Conservation (phyloP, 2,329 filamentous ascomycete genomes). For the Trichoderma guizhouense region DNA sequence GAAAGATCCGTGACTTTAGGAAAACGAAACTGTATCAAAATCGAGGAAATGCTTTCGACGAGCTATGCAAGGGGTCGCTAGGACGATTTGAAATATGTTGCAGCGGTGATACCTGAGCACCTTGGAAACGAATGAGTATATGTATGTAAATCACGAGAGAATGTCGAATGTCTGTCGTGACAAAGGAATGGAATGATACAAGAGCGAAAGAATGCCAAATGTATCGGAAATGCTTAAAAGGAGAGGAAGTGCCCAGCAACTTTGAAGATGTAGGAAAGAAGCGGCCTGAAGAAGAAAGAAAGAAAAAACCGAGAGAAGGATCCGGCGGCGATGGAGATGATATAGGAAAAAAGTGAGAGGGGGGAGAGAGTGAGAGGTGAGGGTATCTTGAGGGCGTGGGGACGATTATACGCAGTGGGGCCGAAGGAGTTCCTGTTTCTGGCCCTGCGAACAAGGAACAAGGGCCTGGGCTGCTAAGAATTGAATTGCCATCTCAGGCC, state of each 20-base stretch:
- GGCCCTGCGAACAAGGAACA: background rate
- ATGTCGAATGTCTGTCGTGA: conserved; percentile 22
- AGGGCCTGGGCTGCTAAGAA: background rate
- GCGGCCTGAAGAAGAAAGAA: conserved; percentile 19
- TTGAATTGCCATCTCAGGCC: background rate
- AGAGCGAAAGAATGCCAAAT: conserved; percentile 28
- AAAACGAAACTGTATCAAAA: background rate
- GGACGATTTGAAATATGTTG: conserved; percentile 4
- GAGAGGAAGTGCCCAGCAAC: conserved; percentile 38
- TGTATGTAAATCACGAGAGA: conserved; percentile 20
- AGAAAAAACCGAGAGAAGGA: conserved; percentile 21
- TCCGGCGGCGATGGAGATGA: conserved; percentile 9
- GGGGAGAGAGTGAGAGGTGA: background rate
- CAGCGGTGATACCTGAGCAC: conserved; percentile 36
- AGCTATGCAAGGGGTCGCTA: conserved; percentile 2
- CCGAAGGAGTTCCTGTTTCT: conserved; percentile 1
- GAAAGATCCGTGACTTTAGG: background rate
- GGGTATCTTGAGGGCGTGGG: conserved; percentile 2
- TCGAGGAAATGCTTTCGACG: conserved; percentile 9
- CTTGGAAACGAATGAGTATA: conserved; percentile 28
- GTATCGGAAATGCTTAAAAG: conserved; percentile 24
- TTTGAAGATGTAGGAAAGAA: conserved; percentile 20
- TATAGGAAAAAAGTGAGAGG: background rate
- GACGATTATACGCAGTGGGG: conserved; percentile 1
- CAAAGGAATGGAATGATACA: conserved; percentile 31